A percentile compares a stretch with the other conserved stretches of the same genome.
phyloP scores from a whole-genome alignment of 441 rosid genomes.

The Arabidopsis lyrata region DNA sequence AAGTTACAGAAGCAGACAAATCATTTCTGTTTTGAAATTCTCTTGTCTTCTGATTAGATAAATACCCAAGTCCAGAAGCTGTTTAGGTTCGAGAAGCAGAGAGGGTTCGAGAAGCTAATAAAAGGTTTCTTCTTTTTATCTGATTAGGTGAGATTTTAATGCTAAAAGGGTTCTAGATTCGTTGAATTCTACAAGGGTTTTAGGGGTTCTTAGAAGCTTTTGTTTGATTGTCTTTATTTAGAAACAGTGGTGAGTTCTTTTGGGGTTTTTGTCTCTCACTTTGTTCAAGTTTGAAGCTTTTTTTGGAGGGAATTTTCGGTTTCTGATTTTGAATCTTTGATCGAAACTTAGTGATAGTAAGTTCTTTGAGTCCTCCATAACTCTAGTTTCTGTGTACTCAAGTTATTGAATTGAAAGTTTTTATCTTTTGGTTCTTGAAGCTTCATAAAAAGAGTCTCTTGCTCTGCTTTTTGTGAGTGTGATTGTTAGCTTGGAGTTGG shows the following conservation, averaged over 20 bases:
- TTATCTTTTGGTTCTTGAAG: neutral
- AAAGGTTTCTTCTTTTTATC: neutral
- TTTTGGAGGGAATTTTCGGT: slow-evolving; percentile 41
- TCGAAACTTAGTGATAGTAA: slow-evolving; percentile 5
- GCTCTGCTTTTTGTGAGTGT: slow-evolving; percentile 5
- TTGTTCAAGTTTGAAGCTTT: slow-evolving; percentile 27
- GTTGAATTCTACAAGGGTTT: slow-evolving; percentile 29
- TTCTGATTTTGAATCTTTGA: slow-evolving; percentile 20
- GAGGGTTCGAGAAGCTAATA: slow-evolving; percentile 35
- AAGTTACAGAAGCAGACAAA: slow-evolving; percentile 5
- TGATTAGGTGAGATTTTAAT: slow-evolving; percentile 30
- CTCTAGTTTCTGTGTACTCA: neutral
- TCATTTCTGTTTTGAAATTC: slow-evolving; percentile 1
- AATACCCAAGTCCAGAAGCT: slow-evolving; percentile 24
- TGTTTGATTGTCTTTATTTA: slow-evolving; percentile 2
- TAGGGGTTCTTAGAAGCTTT: slow-evolving; percentile 27
- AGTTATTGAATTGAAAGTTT: neutral
- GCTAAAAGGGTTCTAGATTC: slow-evolving; percentile 36
- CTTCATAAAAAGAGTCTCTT: neutral
- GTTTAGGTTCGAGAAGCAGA: slow-evolving; percentile 31
- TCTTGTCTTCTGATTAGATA: slow-evolving; percentile 27
- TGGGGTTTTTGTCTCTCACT: neutral
- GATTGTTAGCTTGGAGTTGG: slow-evolving; percentile 12
- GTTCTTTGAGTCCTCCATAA: neutral
- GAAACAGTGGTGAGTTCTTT: slow-evolving; percentile 6